A percentile compares a stretch with the other conserved stretches of the same genome.
Conservation (phyloP, 1,139 yeast species). For the Suhomyces choctaworum region DNA sequence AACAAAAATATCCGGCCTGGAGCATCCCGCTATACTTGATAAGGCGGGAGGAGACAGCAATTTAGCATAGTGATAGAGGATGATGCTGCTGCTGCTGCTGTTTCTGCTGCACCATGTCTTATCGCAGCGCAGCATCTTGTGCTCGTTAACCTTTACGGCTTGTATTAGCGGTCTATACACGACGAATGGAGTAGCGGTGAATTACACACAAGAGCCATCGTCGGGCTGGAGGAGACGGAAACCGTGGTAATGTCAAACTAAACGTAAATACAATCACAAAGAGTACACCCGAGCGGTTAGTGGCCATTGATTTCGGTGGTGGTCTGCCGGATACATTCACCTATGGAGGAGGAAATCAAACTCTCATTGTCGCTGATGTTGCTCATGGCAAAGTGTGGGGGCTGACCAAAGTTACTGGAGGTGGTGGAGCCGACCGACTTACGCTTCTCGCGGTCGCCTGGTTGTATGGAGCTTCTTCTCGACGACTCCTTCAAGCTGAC, state of each 20-base stretch:
- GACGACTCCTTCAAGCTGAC: conserved; percentile 7
- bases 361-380: conserved; percentile 27
- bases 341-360: conserved; percentile 40
- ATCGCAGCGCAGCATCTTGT: too few species aligned
- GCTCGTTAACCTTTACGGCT: too few species aligned
- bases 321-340: conserved; percentile 42
- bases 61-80: too few species aligned
- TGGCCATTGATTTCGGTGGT: conserved; percentile 40
- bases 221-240: too few species aligned
- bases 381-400: conserved; percentile 9
- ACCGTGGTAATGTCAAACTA: conserved; percentile 8
- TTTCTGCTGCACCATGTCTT: too few species aligned
- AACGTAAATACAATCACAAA: conserved; percentile 8
- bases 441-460: conserved; percentile 11
- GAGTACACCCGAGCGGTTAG: conserved; percentile 11
- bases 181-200: too few species aligned
- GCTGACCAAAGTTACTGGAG: conserved; percentile 10
- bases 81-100: too few species aligned
- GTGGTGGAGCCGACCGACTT: conserved; percentile 16
- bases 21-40: too few species aligned
- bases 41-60: too few species aligned
- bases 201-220: too few species aligned
- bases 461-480: conserved; percentile 6
- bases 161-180: too few species aligned
- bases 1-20: too few species aligned